Evolutionary conservation across 306 rosid species (phyloP), one percentile per base, ranked within the genome.

Genomic region (Ziziphus jujuba): DNA sequence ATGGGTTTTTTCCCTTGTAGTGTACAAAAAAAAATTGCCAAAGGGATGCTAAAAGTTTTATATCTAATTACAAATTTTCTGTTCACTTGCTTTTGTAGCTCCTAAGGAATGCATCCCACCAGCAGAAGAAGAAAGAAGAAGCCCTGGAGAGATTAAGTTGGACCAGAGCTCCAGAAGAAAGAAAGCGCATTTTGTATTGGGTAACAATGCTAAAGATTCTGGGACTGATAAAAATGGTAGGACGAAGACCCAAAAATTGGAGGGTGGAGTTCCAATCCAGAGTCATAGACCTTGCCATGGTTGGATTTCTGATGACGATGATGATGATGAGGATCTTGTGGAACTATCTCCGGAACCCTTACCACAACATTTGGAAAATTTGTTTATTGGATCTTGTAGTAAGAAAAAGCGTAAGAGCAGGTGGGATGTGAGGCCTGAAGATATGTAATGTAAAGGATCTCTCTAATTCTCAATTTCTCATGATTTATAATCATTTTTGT

Each of bases 391-490:
- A 33, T 34, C 35, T 22, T 69, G 5, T 49, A 53, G 12, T 13
- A 36, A 15, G 63, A 77, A 44, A 64, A 75, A 72, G 75, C 81
- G 86, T 54, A 77, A 67, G 85, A 72, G 70, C 33, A 66, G 82
- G 71, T 87, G 93, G 89, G 91, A 82, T 76, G 79, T 67, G 73
- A 72, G 69, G 75, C 81, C 85, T 63, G 67, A 63, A 52, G 73
- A 59, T 22, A 7, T 57, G 65, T 75, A 43, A 71, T 28, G 2
- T 28, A 28, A 28, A 1, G 63, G 50, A 59, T 62, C 57, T 58
- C 8, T 58, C 43, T 11, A 38, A 38, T 17, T 51, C 62, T 25
- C 16, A 61, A 6, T 61, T 21, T 28, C 33, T 28, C 33, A 28
- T 19, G 6, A 3, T 38, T 17, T 24, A 5, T 50, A 13, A 44